A percentile compares a stretch with the other conserved stretches of the same genome.
These are phyloP conservation scores for Phialophora verrucosa DNA, from an alignment of 2,329 filamentous ascomycete species.

Conservation along the genomic window DNA sequence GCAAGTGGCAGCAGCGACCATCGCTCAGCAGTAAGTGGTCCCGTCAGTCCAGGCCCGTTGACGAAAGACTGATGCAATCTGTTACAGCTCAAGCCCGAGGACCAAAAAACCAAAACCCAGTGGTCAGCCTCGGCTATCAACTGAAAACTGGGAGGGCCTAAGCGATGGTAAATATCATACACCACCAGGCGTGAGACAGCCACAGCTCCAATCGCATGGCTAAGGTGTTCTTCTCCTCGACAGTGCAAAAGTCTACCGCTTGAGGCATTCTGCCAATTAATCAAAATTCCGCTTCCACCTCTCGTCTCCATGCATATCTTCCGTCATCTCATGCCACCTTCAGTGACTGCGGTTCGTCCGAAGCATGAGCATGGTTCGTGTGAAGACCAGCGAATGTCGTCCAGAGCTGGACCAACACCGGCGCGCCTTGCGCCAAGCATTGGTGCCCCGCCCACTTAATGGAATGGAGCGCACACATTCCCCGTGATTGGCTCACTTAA, in stretches of 20 bases:
- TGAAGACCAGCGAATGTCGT: not conserved
- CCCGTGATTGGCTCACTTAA: not conserved
- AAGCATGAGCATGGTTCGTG: conserved; percentile 3
- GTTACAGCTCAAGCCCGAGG: conserved; percentile 20
- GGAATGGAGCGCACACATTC: not conserved
- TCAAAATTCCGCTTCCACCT: not conserved
- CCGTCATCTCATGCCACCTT: not conserved
- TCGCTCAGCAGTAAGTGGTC: conserved; percentile 21
- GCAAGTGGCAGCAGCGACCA: conserved; percentile 14
- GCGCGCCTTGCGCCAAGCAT: not conserved
- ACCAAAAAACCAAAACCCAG: conserved; percentile 28
- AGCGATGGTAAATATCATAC: conserved; percentile 9
- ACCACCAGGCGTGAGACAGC: not conserved
- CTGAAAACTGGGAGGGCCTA: conserved; percentile 1
- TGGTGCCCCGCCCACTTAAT: not conserved
- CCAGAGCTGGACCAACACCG: not conserved
- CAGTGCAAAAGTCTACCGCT: conserved; percentile 2
- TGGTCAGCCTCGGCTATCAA: conserved; percentile 18
- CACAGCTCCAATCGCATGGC: conserved; percentile 12
- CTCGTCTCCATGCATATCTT: not conserved
- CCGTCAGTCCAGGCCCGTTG: not conserved
- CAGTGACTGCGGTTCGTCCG: not conserved
- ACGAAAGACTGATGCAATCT: conserved; percentile 10
- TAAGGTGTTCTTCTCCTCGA: not conserved
- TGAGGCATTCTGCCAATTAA: conserved; percentile 1